These are phyloP conservation scores for Pseudogymnoascus pannorum DNA, from an alignment of 2,329 filamentous ascomycete genomes.

Conservation along the genomic window DNA sequence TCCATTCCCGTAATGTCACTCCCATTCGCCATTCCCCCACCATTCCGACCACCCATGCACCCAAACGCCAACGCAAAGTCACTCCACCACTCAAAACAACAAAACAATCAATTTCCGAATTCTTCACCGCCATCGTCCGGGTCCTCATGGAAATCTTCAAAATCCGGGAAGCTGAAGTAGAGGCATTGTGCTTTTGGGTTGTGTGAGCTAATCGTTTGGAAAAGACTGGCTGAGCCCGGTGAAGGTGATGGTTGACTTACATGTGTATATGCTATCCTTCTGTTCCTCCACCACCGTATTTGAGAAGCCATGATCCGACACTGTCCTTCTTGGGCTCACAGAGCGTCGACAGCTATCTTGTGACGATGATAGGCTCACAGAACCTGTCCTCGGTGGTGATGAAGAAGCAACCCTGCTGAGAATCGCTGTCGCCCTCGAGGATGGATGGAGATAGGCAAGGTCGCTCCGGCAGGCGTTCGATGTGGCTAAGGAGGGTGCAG, in stretches of 20 bases:
- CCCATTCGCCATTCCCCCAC: not conserved
- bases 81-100: conserved; percentile 5
- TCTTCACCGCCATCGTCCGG: conserved; percentile 28
- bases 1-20: not conserved
- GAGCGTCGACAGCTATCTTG: not conserved
- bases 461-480: conserved; percentile 47
- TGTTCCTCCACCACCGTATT: conserved; percentile 6
- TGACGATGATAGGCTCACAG: conserved; percentile 11
- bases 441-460: conserved; percentile 41
- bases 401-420: conserved; percentile 47
- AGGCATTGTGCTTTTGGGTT: conserved; percentile 21
- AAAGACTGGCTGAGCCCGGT: not conserved
- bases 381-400: conserved; percentile 34
- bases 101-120: conserved; percentile 15
- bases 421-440: conserved; percentile 46
- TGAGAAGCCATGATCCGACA: conserved; percentile 1
- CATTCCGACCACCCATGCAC: conserved; percentile 1
- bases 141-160: conserved; percentile 57
- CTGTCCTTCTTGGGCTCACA: not conserved
- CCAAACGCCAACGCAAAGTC: conserved; percentile 3
- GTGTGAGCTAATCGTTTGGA: not conserved
- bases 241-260: not conserved
- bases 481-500: conserved; percentile 50
- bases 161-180: conserved; percentile 69
- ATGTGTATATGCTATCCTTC: conserved; percentile 4